Evolutionary conservation across 805 yeast species (phyloP).

Genomic region (Ogataea dorogensis): DNA sequence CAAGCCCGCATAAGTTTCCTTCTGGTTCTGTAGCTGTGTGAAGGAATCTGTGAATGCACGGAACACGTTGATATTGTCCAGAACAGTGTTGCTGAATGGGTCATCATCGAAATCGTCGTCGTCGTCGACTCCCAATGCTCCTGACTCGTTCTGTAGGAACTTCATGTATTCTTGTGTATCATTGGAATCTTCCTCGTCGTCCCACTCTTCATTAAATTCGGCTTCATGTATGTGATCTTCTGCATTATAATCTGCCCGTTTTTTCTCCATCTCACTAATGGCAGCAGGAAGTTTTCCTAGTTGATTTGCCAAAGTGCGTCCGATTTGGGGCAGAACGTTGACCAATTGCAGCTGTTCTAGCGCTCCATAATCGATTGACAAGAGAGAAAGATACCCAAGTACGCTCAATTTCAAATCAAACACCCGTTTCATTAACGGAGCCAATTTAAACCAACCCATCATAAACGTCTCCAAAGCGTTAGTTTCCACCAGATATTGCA

Average conservation of each 20-base stretch:
- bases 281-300: conserved; percentile 71
- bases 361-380: conserved; percentile 28
- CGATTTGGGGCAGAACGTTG: conserved; percentile 45
- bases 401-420: conserved; percentile 77
- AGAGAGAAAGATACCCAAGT: conserved; percentile 61
- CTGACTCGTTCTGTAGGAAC: conserved; percentile 46
- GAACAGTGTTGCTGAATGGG: conserved; percentile 72
- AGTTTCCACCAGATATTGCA: conserved; percentile 47
- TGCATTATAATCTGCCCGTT: conserved; percentile 52
- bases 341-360: conserved; percentile 29
- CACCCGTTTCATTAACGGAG: conserved; percentile 61
- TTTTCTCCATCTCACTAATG: conserved; percentile 58
- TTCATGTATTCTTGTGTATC: conserved; percentile 46
- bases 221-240: conserved; percentile 27
- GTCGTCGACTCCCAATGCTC: conserved; percentile 48
- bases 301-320: conserved; percentile 48
- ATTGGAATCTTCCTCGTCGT: conserved; percentile 29
- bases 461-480: conserved; percentile 52
- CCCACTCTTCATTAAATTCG: conserved; percentile 28
- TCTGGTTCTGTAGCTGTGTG: conserved; percentile 47
- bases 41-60: conserved; percentile 59
- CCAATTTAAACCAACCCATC: conserved; percentile 60
- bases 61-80: conserved; percentile 75
- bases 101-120: conserved; percentile 84
- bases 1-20: conserved; percentile 25